Base-by-base conservation (phyloP, 305 asterid genomes). In the Plantago lanceolata region DNA sequence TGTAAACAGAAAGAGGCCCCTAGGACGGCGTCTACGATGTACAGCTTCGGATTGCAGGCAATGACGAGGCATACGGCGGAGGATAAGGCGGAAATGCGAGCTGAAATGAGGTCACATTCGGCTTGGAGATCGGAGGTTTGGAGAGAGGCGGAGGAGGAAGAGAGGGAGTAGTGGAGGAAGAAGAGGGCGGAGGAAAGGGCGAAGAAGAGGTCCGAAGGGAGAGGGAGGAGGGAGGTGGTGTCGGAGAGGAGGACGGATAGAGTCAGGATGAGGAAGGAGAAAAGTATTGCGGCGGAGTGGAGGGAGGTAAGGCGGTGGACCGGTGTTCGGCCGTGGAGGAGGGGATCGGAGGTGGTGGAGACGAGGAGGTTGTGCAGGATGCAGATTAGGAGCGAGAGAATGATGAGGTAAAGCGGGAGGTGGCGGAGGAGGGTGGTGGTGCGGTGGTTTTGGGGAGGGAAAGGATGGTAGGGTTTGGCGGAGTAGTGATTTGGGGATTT, bases 91-190 rank as follows among this genome's bases (percentile, higher is more conserved):
- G 88, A 84, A 58, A 92, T 70, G 59, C 60, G 63, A 29, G 81
- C 96, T 4, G 94, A 83, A 33, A 82, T 56, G 21, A 89, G 74
- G 61, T 70, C 83, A 58, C 96, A 87, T 70, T 82, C 75, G 13
- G 96, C 95, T 75, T 92, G 93, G 60, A 92, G 90, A 75, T 85
- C 98, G 29, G 96, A 92, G 40, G 89, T 89, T 74, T 89, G 97
- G 40, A 80, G 80, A 24, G 91, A 73, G 26, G 95, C 83, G 20
- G 90, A 65, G 21, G 91, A 69, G 6, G 89, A 68, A 37, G 86
- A 79, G 64, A 84, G 75, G 7, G 82, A 77, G 69, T 78, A 87
- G 19, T 83, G 82, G 68, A 89, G 88, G 73, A 73, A 85, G 81
- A 89, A 92, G 50, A 92, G 76, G 5, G 82, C 86, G 0, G 94